These are phyloP conservation scores for Phytophthora fragariae DNA, from an alignment of 352 stramenopile genomes.

Conservation along the genomic window DNA sequence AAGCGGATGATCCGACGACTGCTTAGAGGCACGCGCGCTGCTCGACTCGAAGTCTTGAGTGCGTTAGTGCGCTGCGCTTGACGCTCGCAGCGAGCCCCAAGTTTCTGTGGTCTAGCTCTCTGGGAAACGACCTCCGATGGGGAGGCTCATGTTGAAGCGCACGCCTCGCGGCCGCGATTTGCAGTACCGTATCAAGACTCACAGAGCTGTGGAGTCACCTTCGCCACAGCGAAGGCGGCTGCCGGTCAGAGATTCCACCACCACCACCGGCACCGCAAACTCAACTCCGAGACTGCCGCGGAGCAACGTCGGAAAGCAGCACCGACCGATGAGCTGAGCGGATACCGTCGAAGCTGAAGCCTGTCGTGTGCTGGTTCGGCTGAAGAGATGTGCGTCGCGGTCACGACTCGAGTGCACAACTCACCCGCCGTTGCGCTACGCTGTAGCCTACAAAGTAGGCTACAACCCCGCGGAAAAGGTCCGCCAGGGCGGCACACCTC, in stretches of 20 bases:
- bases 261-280: background rate
- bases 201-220: no score
- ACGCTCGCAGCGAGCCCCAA: constrained; percentile 10
- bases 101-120: constrained; percentile 31
- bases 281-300: background rate
- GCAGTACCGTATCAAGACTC: background rate
- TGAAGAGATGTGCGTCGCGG: constrained; percentile 21
- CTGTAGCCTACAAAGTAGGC: background rate
- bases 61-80: constrained; percentile 2
- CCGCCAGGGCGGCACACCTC: background rate
- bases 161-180: constrained; percentile 3
- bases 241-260: background rate
- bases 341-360: constrained; percentile 33
- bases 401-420: constrained; percentile 19
- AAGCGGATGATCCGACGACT: background rate
- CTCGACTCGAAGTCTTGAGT: no score
- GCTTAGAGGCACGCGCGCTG: no score
- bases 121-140: constrained; percentile 29
- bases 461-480: background rate
- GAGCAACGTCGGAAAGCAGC: background rate
- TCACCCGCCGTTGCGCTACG: constrained; percentile 13
- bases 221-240: background rate
- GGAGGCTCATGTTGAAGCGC: constrained; percentile 31
- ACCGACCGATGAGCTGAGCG: background rate
- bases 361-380: constrained; percentile 30